Base-by-base conservation (phyloP, 495 filamentous ascomycete genomes). In the Penicillium chermesinum region DNA sequence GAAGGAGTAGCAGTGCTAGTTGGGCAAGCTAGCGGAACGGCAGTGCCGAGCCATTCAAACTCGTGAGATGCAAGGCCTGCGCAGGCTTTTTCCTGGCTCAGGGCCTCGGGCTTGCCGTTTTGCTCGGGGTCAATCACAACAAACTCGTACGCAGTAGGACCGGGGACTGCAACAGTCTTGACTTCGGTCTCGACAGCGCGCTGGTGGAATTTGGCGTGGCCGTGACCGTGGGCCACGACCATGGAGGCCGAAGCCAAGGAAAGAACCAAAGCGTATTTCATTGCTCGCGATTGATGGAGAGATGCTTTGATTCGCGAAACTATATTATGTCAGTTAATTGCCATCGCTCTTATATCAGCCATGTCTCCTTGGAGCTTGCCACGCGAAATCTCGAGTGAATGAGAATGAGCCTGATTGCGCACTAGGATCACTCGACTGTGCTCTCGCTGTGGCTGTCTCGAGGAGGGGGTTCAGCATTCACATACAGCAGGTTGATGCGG, bases 141-240 rank as follows among this genome's bases (percentile, higher is more conserved):
- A 32, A 86, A 62, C 52, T 81, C 69, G 57, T 84, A 88, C 44
- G 77, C 71, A 44, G 76, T 72, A 13, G 80, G 74, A 34, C 76
- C 80, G 25, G 81, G 64, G n/a, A 70, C 80, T 35, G 67, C 64
- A 35, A 72, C 63, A n/a, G 63, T 63, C 44, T 72, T 58, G 33
- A 65, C 57, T 20, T 70, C 61, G 15, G 64, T 55, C 32, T 60
- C 61, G 27, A 53, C 57, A 37, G 50, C 57, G 49, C 72, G 67
- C 62, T 69, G 62, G 55, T 63, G 65, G 50, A 70, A 69, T 59
- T 74, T 73, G 38, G 55, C 61, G 45, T 71, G 67, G 49, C 65
- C 65, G 49, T 67, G 44, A 30, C 67, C 69, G 51, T 70, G 75
- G 43, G 70, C 76, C 40, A 64, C 59, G 42, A 59, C 72, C 45